Evolutionary conservation across 306 rosid genomes (phyloP).

Genomic region (Inga oerstediana): DNA sequence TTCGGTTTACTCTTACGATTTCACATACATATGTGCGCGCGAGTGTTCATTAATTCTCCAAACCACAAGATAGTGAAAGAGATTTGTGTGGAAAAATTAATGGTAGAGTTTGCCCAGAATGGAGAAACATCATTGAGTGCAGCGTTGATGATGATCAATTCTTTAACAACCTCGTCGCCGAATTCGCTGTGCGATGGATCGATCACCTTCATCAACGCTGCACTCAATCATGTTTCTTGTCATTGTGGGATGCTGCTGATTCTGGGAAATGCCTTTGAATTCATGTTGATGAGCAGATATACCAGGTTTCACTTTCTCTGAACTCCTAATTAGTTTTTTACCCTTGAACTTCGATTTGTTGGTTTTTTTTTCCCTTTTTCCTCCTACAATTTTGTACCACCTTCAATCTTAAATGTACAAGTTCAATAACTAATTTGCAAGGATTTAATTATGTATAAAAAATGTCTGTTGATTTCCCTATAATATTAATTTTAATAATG

Average conservation of each 20-base stretch:
- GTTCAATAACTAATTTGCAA: too few relatives aligned
- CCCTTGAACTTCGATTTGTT: too few relatives aligned
- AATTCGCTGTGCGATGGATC: too few relatives aligned
- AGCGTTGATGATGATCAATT: conserved; percentile 66
- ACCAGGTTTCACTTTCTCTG: background rate
- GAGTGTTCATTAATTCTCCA: background rate
- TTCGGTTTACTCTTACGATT: background rate
- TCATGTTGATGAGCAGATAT: background rate
- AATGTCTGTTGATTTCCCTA: too few relatives aligned
- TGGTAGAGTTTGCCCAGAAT: conserved; percentile 29
- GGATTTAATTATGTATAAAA: too few relatives aligned
- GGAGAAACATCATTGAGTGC: conserved; percentile 88
- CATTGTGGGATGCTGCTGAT: conserved; percentile 24
- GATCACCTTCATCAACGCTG: conserved; percentile 45
- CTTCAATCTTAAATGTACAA: too few relatives aligned
- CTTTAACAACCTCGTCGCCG: too few relatives aligned
- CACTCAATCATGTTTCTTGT: conserved; percentile 65
- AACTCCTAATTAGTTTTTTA: too few relatives aligned
- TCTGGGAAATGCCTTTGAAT: background rate
- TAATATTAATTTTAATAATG: too few relatives aligned
- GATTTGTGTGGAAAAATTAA: background rate
- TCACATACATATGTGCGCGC: background rate
- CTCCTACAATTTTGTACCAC: too few relatives aligned
- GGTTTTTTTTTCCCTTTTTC: too few relatives aligned
- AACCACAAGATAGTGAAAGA: background rate